Base-by-base conservation (phyloP, 1,284 basidiomycete genomes). In the Apiotrichum gamsii region DNA sequence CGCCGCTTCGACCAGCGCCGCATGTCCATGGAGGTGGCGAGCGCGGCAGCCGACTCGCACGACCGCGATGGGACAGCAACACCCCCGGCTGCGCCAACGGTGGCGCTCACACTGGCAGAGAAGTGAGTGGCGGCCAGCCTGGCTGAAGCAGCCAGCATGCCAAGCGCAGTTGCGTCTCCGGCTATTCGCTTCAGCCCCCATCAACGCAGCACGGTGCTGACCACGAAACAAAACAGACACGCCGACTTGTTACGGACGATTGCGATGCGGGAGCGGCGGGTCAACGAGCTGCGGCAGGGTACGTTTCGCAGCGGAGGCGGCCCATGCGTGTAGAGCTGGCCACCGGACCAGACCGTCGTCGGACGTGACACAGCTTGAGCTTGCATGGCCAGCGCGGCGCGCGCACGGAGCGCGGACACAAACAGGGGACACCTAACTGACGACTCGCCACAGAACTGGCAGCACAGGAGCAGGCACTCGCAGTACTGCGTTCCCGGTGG, bases 211-310 rank as follows among this genome's bases (percentile, higher is more conserved):
- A 5, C 20, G 19, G n/a, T 16, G 14, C 4, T 15, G 42, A 54
- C 57, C 39, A 56, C 47, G 11, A n/a, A n/a, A n/a, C n/a, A n/a
- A n/a, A n/a, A 4, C 33, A 70, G 66, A 49, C 66, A 70, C 40
- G 61, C 61, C 18, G 68, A 68, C 28, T 49, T 70, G 2, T 47
- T 70, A 5, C 61, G 58, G 1, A 41, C 56, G 5, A 70, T 70
- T 38, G 68, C 68, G 20, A 58, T 64, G 54, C 59, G 60, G 30
- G 66, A 70, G 36, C 49, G 66, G 8, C 38, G 60, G 13, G 65
- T 70, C 35, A 61, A 63, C 30, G 68, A 70, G 37, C 52, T 68
- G 16, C 54, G 52, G 34, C 62, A 65, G 41, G 67, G 66, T 67
- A 29, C 33, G 62, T 54, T 19, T 18, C 14, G 39, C n/a, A n/a